phyloP scores from a whole-genome alignment of 2,329 filamentous ascomycete genomes.

The Cladophialophora psammophila region DNA sequence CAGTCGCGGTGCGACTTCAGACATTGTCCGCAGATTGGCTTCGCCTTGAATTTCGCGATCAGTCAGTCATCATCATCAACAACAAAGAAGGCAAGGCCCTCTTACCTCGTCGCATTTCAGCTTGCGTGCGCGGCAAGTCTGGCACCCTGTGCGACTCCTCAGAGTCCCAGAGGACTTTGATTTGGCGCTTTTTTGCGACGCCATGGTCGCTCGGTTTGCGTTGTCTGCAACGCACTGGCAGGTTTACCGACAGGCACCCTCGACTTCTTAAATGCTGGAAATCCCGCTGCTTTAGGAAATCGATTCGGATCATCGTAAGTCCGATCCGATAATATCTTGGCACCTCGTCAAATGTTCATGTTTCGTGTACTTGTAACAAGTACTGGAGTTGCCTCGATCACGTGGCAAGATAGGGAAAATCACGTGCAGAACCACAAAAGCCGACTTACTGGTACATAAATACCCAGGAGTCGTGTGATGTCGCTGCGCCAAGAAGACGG shows the following conservation, averaged over 20 bases:
- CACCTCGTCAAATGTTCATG: not conserved
- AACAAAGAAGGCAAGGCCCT: conserved; percentile 2
- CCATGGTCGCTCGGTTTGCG: conserved; percentile 13
- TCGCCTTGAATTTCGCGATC: conserved; percentile 13
- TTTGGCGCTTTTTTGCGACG: conserved; percentile 21
- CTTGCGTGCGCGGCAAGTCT: conserved; percentile 39
- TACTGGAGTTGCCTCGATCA: too few species aligned
- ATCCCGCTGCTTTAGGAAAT: not conserved
- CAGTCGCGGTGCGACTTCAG: conserved; percentile 38
- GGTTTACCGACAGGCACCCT: conserved; percentile 11
- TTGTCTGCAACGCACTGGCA: conserved; percentile 9
- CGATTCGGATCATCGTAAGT: not conserved
- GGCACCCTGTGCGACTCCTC: conserved; percentile 40
- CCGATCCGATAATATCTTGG: not conserved
- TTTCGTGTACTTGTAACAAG: too few species aligned
- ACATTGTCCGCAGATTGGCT: conserved; percentile 39
- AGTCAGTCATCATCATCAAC: conserved; percentile 20
- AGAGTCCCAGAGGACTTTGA: conserved; percentile 26
- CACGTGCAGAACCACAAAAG: too few species aligned
- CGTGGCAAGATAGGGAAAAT: too few species aligned
- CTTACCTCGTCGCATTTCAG: conserved; percentile 42
- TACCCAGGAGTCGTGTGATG: too few species aligned
- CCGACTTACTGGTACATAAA: too few species aligned
- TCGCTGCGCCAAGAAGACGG: too few species aligned
- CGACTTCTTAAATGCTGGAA: not conserved